These are phyloP conservation scores for Cymodocea nodosa DNA, from an alignment of 116 monocot species.

Conservation along the genomic window DNA sequence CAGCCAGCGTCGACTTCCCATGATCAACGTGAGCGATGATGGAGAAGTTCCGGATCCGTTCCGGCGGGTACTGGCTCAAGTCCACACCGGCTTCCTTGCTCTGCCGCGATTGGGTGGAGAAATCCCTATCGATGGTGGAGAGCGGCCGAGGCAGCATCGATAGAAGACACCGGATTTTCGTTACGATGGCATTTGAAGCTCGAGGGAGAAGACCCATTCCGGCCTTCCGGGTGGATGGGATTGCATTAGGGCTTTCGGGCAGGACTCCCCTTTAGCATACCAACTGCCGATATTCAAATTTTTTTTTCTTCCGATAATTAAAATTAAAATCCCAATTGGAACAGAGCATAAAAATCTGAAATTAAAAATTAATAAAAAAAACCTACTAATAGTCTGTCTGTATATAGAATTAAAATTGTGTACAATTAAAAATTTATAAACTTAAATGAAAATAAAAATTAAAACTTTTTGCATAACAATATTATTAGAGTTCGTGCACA, in stretches of 20 bases:
- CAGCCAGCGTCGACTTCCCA: conserved; percentile 95
- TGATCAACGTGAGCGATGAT: conserved; percentile 97
- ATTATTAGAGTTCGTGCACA: no score
- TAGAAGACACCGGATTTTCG: conserved; percentile 13
- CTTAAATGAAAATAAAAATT: no score
- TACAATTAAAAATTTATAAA: no score
- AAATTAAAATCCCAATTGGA: no score
- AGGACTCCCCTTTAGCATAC: neutral
- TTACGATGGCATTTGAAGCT: conserved; percentile 4
- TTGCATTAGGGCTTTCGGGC: conserved; percentile 6
- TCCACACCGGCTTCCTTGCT: conserved; percentile 26
- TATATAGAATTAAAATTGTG: no score
- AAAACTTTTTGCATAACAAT: no score
- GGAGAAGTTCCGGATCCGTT: conserved; percentile 90
- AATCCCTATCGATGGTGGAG: conserved; percentile 1
- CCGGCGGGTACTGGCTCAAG: conserved; percentile 69
- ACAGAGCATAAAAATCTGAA: no score
- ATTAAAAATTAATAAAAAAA: no score
- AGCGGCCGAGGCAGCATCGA: neutral
- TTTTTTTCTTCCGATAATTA: no score
- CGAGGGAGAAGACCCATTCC: conserved; percentile 5
- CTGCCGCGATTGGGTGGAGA: conserved; percentile 37
- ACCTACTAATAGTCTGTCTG: no score
- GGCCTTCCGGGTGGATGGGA: neutral
- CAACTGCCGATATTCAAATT: neutral